Percentiles rank a stretch among this genome's conserved stretches.
Conservation (phyloP, 306 rosid species). For the Rosa lucieae region DNA sequence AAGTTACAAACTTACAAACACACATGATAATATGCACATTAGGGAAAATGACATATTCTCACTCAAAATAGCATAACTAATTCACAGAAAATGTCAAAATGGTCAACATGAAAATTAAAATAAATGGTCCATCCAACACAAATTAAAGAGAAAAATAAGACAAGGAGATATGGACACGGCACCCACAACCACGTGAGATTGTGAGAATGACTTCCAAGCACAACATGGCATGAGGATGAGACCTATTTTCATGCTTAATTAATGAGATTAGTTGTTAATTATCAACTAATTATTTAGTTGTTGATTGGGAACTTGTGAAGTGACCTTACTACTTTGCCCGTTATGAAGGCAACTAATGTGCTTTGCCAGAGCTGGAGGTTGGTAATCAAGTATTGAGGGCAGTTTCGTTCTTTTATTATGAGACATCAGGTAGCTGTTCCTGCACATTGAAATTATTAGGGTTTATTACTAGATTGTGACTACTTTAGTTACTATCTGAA, state of each 20-base stretch:
- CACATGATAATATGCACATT: neutral
- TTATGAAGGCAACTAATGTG: neutral
- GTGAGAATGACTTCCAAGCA: conserved; percentile 37
- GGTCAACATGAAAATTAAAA: neutral
- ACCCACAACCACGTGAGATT: conserved; percentile 46
- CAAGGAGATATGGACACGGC: conserved; percentile 24
- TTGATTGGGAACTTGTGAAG: neutral
- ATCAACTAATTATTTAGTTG: neutral
- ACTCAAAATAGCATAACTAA: conserved; percentile 2
- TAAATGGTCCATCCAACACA: conserved; percentile 1
- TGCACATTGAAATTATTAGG: conserved; percentile 3
- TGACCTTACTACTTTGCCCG: neutral
- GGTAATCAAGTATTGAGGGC: neutral
- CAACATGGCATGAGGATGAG: conserved; percentile 7
- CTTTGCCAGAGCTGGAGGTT: neutral
- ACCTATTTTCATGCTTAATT: conserved; percentile 9
- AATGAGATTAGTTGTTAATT: neutral
- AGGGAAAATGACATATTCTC: conserved; percentile 14
- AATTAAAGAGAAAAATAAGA: neutral
- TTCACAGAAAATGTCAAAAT: neutral
- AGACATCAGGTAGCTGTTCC: neutral
- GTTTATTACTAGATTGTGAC: neutral
- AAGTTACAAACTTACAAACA: neutral
- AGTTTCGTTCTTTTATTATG: conserved; percentile 12
- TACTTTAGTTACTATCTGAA: neutral